Evolutionary conservation across 495 filamentous ascomycete species (phyloP).

Genomic region (Viridothelium virens): DNA sequence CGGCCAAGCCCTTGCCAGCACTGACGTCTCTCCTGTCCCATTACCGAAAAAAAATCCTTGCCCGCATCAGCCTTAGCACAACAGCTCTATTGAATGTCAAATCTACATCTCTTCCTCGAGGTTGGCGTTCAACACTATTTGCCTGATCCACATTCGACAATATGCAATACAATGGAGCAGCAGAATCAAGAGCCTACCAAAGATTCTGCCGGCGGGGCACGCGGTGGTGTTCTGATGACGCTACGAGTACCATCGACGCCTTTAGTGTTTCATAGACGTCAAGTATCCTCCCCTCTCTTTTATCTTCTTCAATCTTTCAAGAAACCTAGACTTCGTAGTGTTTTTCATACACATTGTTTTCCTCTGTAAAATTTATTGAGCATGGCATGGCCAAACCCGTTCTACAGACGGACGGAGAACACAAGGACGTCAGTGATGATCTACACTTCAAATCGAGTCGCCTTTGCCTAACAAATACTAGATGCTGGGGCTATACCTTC

Average conservation of each 20-base stretch:
- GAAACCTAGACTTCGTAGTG: neutral
- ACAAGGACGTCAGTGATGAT: constrained; percentile 29
- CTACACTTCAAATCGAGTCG: neutral
- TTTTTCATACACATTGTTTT: neutral
- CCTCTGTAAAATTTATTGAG: neutral
- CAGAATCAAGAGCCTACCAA: neutral
- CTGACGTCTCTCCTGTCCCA: neutral
- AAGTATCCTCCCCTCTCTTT: neutral
- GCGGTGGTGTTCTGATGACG: neutral
- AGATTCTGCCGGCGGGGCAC: neutral
- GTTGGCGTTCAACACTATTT: neutral
- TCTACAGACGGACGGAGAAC: constrained; percentile 30
- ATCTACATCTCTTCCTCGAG: neutral
- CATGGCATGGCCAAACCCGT: constrained; percentile 39
- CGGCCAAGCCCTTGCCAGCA: neutral
- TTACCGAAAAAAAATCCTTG: neutral
- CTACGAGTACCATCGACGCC: neutral
- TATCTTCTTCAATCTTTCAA: neutral
- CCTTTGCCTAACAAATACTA: constrained; percentile 19
- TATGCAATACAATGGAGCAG: neutral
- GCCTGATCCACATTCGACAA: no score
- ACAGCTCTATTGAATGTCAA: neutral
- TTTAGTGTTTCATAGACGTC: constrained; percentile 1
- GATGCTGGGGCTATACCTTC: constrained; percentile 61
- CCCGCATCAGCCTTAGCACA: neutral